Evolutionary conservation across 23 red algal species (phyloP), one percentile per base, ranked within the genome.

Genomic region (Agarophyton chilense): DNA sequence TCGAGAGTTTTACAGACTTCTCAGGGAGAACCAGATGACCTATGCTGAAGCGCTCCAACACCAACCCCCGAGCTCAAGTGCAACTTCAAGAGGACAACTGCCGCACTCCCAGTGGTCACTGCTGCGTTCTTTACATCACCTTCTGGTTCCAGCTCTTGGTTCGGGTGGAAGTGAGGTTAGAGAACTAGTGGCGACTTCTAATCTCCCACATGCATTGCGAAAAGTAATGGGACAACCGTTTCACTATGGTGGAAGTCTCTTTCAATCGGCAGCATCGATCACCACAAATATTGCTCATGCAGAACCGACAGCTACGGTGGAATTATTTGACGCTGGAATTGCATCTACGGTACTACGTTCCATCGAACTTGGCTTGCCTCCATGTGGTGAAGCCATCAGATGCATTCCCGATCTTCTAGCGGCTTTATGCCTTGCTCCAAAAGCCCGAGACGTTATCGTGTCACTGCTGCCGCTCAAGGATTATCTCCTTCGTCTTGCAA

Each of bases 201-300:
- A 62, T 44, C 73, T 96, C 19, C 87, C 86, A 50, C 24, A 64
- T 4, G 83, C 74, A 25, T 63, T 96, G 14, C 72, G 94, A 34
- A 85, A 79, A 19, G 84, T 96, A 19, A 39, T 96, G 57, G 94
- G 80, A 50, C 80, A 90, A 52, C 94, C 94, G 25, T 89, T 92
- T 40, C 65, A 87, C 49, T 84, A 89, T 80, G 94, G 94, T 10
- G 94, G 94, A 29, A 89, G 85, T 78, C 68, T 96, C 22, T 96
- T 96, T 90, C 66, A 83, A 50, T 82, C 84, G 28, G 89, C 94
- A 36, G 94, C 87, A 44, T 72, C 71, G 10, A 53, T 90, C 31
- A 83, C 90, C 21, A 81, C 94, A 16, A 82, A 93, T 55, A 93
- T 96, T 76, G 94, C 94, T 29, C 94, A 96, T 49, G 83, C 94